Conservation (phyloP, 1,284 basidiomycete genomes). For the Thecaphora thlaspeos region DNA sequence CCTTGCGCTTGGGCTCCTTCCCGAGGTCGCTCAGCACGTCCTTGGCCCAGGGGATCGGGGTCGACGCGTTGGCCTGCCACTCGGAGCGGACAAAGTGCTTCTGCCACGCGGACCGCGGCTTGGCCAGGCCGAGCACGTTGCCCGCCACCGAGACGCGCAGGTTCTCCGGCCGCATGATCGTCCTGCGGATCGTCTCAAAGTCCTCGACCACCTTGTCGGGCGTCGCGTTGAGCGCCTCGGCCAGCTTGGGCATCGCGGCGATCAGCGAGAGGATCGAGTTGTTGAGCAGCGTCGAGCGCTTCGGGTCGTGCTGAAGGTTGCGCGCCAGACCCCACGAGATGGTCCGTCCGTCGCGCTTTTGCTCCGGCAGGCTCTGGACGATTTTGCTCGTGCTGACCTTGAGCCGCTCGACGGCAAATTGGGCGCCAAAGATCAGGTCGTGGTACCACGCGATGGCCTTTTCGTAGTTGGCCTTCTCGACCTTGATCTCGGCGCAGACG, state of each 20-base stretch:
- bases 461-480: conserved; percentile 78
- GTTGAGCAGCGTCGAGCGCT: conserved; percentile 72
- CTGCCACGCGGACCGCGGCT: conserved; percentile 64
- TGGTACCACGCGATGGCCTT: conserved; percentile 81
- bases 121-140: conserved; percentile 71
- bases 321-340: conserved; percentile 75
- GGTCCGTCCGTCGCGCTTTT: conserved; percentile 83
- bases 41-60: conserved; percentile 69
- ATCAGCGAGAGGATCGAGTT: conserved; percentile 73
- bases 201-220: conserved; percentile 39
- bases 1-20: conserved; percentile 68
- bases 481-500: conserved; percentile 68
- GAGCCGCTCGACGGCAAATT: conserved; percentile 84
- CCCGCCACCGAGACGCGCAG: conserved; percentile 85
- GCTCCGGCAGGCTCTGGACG: conserved; percentile 84
- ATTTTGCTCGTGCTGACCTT: conserved; percentile 84
- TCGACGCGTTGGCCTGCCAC: conserved; percentile 59
- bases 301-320: conserved; percentile 68
- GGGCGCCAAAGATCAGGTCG: conserved; percentile 78
- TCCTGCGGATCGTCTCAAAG: conserved; percentile 40
- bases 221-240: conserved; percentile 64
- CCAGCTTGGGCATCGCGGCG: conserved; percentile 76
- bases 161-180: conserved; percentile 66
- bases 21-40: conserved; percentile 77
- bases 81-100: conserved; percentile 8